Evolutionary conservation across 805 yeast species (phyloP), one percentile per base, ranked within the genome.

Genomic region (Starmerella apis): DNA sequence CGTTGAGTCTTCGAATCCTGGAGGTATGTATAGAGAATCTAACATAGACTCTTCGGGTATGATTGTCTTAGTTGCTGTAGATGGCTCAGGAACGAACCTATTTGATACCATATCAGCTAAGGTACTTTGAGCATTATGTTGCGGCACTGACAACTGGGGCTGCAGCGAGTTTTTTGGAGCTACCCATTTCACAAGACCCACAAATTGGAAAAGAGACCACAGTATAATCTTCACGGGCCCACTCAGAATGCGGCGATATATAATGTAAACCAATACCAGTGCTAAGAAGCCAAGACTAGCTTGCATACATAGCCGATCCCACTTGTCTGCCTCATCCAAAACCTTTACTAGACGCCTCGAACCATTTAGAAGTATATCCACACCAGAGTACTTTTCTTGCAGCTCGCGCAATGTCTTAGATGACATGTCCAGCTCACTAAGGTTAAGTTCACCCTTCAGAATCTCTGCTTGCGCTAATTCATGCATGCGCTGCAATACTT

Each of bases 321-420:
- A 57, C 24, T 57, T 53, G 46, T 70, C 73, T 13, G 74, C 71
- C 52, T 65, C 63, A 49, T 68, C 71, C 27, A 70, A 59, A 11
- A 66, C 60, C 25, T 59, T 50, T 19, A 70, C 67, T 38, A 70
- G 62, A 36, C 59, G 54, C 33, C 59, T 56, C 13, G 71, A 66
- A 7, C 70, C 67, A 23, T 59, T 62, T 20, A 70, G 58, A 24
- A 68, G 54, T 27, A 63, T 51, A 46, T 70, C 71, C 35, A 68
- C 66, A 8, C 65, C 66, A 0, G 65, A 48, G 54, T 70, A 70
- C 49, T 61, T 65, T 25, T 60, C 56, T 28, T 63, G 63, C 23
- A 70, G 61, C 37, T 61, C 62, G 23, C 52, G 49, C 30, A 70
- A 59, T 11, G 64, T 51, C 32, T 59, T 56, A n/a, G 70, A 62